Percentiles rank a stretch among this genome's conserved stretches.
phyloP scores from a whole-genome alignment of 352 stramenopile species.

The Phytophthora boehmeriae region DNA sequence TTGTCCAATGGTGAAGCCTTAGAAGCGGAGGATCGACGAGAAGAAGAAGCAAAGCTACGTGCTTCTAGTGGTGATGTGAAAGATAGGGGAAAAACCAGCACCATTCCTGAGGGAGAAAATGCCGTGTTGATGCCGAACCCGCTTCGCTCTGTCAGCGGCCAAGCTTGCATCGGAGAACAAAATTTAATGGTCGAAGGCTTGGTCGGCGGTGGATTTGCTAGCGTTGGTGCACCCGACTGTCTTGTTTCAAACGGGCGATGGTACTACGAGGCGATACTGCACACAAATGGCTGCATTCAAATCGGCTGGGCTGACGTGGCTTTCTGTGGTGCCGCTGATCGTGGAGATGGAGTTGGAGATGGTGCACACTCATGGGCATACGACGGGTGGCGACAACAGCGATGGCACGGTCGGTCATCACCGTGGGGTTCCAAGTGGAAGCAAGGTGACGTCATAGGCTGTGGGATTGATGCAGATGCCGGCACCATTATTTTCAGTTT shows the following conservation, averaged over 20 bases:
- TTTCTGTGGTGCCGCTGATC: conserved; percentile 86
- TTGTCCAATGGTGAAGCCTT: conserved; percentile 90
- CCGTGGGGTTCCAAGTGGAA: conserved; percentile 92
- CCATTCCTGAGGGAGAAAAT: conserved; percentile 43
- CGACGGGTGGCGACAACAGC: conserved; percentile 92
- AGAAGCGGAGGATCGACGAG: conserved; percentile 85
- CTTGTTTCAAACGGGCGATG: conserved; percentile 79
- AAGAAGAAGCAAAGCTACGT: conserved; percentile 77
- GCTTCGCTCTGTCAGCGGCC: conserved; percentile 81
- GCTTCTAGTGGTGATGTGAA: conserved; percentile 34
- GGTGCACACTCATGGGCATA: conserved; percentile 93
- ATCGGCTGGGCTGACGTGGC: conserved; percentile 93
- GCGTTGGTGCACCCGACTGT: conserved; percentile 82
- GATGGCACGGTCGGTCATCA: conserved; percentile 89
- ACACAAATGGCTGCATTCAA: conserved; percentile 94
- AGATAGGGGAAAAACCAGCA: conserved; percentile 27
- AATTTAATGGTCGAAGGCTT: conserved; percentile 88
- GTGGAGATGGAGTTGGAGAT: conserved; percentile 93
- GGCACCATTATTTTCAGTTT: conserved; percentile 91
- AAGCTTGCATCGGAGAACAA: conserved; percentile 85
- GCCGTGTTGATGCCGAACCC: conserved; percentile 70
- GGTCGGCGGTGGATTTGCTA: conserved; percentile 85
- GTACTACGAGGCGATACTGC: conserved; percentile 94
- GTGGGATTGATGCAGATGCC: conserved; percentile 86
- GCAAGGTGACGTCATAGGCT: conserved; percentile 92